Evolutionary conservation across 345 rosid species (phyloP).

Genomic region (Camelina sativa): DNA sequence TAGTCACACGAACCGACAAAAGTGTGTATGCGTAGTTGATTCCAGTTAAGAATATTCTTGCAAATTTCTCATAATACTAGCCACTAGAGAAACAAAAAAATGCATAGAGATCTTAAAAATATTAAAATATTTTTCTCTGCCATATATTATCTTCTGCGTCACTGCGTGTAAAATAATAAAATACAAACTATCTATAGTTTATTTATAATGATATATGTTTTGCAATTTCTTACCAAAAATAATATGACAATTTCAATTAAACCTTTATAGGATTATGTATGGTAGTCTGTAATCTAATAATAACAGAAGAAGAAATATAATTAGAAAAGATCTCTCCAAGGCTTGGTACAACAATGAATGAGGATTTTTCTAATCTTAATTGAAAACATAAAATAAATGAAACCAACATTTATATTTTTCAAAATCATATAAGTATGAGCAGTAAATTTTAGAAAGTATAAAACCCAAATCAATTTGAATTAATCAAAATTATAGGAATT

Average conservation of each 20-base stretch:
- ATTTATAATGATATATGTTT: not conserved
- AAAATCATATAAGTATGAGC: not conserved
- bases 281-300: not conserved
- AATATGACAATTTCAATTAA: not conserved
- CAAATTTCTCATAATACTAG: constrained; percentile 1
- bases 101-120: not conserved
- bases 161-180: not conserved
- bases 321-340: no score
- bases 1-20: constrained; percentile 23
- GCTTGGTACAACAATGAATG: not conserved
- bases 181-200: no score
- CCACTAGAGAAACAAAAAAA: not conserved
- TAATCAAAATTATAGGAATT: not conserved
- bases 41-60: constrained; percentile 15
- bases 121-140: not conserved
- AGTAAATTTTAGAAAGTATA: not conserved
- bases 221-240: not conserved
- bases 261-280: no score
- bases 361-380: not conserved
- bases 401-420: no score
- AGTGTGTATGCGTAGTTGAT: constrained; percentile 12
- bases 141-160: not conserved
- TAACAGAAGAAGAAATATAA: not conserved
- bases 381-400: no score
- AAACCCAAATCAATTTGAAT: not conserved